Percentiles rank a stretch among this genome's conserved stretches.
phyloP scores from a whole-genome alignment of 2,329 filamentous ascomycete genomes.

The Trichocomaceae sp. region DNA sequence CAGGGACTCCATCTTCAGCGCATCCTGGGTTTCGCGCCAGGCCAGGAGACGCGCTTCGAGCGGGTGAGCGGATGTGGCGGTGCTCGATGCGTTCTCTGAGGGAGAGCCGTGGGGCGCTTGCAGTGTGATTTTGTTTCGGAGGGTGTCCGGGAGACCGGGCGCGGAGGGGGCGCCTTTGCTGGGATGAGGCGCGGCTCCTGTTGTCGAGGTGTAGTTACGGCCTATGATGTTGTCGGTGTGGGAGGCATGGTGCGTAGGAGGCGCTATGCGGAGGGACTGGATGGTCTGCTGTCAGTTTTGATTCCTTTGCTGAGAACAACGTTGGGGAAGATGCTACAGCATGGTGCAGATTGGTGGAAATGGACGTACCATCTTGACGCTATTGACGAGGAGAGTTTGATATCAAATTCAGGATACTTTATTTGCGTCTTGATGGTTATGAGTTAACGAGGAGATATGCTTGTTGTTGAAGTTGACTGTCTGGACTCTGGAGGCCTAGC shows the following conservation, averaged over 20 bases:
- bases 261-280: slow-evolving; percentile 85
- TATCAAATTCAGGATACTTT: neutral
- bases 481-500: neutral
- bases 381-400: neutral
- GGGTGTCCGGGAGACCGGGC: slow-evolving; percentile 86
- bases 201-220: slow-evolving; percentile 33
- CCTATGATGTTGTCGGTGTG: slow-evolving; percentile 59
- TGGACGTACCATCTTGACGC: slow-evolving; percentile 5
- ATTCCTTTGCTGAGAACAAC: neutral
- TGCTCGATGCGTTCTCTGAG: slow-evolving; percentile 30
- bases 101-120: slow-evolving; percentile 44
- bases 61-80: slow-evolving; percentile 68
- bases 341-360: neutral
- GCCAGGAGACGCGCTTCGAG: slow-evolving; percentile 82
- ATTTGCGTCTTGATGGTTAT: neutral
- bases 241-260: slow-evolving; percentile 59
- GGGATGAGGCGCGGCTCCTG: slow-evolving; percentile 29
- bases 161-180: slow-evolving; percentile 76
- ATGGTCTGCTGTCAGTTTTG: neutral
- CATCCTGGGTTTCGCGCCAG: slow-evolving; percentile 86
- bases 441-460: neutral
- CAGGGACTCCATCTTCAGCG: slow-evolving; percentile 79
- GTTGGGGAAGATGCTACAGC: neutral
- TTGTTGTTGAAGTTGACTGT: neutral
- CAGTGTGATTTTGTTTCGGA: slow-evolving; percentile 75